phyloP scores from a whole-genome alignment of 176 grass and related monocot genomes.

The Eleusine indica region DNA sequence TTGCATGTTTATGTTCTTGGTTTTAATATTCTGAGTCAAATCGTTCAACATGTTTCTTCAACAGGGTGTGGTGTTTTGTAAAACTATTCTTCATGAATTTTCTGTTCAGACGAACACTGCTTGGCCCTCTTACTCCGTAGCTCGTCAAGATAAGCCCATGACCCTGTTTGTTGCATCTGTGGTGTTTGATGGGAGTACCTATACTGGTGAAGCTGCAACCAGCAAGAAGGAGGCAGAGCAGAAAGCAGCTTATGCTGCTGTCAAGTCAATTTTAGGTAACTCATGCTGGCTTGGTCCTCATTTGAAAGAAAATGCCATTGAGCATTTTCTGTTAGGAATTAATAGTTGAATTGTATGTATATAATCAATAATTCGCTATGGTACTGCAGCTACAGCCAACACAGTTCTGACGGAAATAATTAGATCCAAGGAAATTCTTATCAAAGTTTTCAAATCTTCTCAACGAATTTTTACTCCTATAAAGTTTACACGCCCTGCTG shows the following conservation, averaged over 20 bases:
- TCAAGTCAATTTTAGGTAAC: constrained; percentile 73
- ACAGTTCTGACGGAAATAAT: constrained; percentile 48
- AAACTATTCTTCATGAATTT: constrained; percentile 80
- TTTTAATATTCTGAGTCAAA: background rate
- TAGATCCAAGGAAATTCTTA: constrained; percentile 50
- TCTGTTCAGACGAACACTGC: constrained; percentile 41
- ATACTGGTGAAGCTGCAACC: constrained; percentile 48
- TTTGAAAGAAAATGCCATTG: constrained; percentile 4
- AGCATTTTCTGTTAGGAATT: constrained; percentile 26
- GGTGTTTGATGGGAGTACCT: constrained; percentile 49
- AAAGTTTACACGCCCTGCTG: constrained; percentile 2
- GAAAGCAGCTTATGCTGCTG: constrained; percentile 50
- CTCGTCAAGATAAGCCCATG: background rate
- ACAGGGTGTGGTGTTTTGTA: constrained; percentile 48
- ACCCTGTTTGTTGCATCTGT: constrained; percentile 49
- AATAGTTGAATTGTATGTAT: background rate
- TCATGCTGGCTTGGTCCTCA: constrained; percentile 30
- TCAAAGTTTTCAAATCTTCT: constrained; percentile 24
- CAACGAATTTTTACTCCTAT: constrained; percentile 22
- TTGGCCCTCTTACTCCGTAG: constrained; percentile 47
- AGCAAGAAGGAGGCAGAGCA: constrained; percentile 79
- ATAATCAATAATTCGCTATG: constrained; percentile 3
- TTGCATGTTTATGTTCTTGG: background rate
- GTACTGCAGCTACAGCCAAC: constrained; percentile 13
- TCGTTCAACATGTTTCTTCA: constrained; percentile 14